Base-by-base conservation (phyloP, 345 rosid species). In the Balakata baccata region DNA sequence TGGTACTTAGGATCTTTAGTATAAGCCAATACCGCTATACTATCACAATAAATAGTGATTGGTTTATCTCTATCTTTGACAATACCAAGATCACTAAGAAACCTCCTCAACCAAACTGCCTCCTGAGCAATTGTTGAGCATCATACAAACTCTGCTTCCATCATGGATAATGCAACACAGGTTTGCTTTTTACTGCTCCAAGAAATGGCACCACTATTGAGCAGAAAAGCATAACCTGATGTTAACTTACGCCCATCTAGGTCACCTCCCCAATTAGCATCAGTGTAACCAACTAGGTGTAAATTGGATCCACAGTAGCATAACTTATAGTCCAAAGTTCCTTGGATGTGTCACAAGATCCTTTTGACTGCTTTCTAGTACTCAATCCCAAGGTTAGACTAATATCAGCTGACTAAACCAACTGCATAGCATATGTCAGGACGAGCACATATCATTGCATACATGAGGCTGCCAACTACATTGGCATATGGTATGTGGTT, bases 1-100 rank as follows among this genome's bases (percentile, higher is more conserved):
- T 73, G 81, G 23, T 73, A 66, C 38, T 66, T 73, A 11, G 64
- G 56, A 20, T 65, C 52, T n/a, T 74, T 56, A 3, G 49, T 57
- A 2, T 29, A 29, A 2, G 34, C 34, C 1, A 29, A 29, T 29
- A 2, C 2, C 34, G 2, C 34, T 2, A 29, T 29, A 29, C 34
- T 29, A 2, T 29, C 34, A 29, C 34, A 29, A 29, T 29, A 2
- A 2, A 29, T 29, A 29, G 34, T 29, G 34, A 29, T 2, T 29
- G 2, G 34, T 29, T 2, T 2, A 1, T 29, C 34, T 29, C 34
- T 29, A 29, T 29, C 2, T 29, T 1, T 29, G 34, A 29, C 34
- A 29, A 29, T 2, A 29, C 34, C 2, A 29, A 29, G 34, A 29
- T 29, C 34, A 1, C 34, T 29, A 29, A 29, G 34, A 29, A 29